A percentile compares a stretch with the other conserved stretches of the same genome.
These are phyloP conservation scores for Arthrobotrys conoides DNA, from an alignment of 2,329 filamentous ascomycete genomes.

Conservation along the genomic window DNA sequence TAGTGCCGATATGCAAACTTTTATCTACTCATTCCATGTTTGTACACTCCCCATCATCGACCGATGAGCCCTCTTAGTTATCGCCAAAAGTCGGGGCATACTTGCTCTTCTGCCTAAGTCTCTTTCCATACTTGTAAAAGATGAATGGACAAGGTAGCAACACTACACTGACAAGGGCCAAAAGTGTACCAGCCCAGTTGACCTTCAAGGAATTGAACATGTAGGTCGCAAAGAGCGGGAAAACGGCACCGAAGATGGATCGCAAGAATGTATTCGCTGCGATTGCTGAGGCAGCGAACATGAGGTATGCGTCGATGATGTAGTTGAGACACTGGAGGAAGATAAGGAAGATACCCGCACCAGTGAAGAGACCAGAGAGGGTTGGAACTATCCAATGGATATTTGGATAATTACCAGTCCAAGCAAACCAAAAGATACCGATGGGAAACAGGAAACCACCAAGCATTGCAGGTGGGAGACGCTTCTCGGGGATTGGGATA, in stretches of 20 bases:
- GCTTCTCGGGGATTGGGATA: slow-evolving; percentile 77
- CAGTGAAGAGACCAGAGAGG: slow-evolving; percentile 67
- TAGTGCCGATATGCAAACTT: slow-evolving; percentile 7
- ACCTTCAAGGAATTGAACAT: slow-evolving; percentile 69
- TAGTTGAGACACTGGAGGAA: slow-evolving; percentile 69
- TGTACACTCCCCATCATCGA: slow-evolving; percentile 1
- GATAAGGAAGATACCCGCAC: slow-evolving; percentile 68
- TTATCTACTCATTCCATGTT: neutral
- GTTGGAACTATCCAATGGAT: slow-evolving; percentile 68
- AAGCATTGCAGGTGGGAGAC: slow-evolving; percentile 73
- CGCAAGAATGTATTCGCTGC: slow-evolving; percentile 85
- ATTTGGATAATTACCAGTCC: slow-evolving; percentile 68
- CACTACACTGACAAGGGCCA: slow-evolving; percentile 71
- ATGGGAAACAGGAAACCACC: slow-evolving; percentile 70
- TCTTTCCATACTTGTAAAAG: slow-evolving; percentile 75
- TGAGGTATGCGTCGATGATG: slow-evolving; percentile 69
- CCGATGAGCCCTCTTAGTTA: slow-evolving; percentile 20
- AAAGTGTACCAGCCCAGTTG: slow-evolving; percentile 63
- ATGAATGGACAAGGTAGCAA: slow-evolving; percentile 76
- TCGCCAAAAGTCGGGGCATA: slow-evolving; percentile 64
- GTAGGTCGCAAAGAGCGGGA: slow-evolving; percentile 82
- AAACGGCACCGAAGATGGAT: slow-evolving; percentile 81
- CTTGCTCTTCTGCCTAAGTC: slow-evolving; percentile 72
- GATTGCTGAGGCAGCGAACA: slow-evolving; percentile 76
- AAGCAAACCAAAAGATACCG: slow-evolving; percentile 72